These are phyloP conservation scores for Aspergillus quadricinctus DNA, from an alignment of 2,329 filamentous ascomycete species.

Conservation along the genomic window DNA sequence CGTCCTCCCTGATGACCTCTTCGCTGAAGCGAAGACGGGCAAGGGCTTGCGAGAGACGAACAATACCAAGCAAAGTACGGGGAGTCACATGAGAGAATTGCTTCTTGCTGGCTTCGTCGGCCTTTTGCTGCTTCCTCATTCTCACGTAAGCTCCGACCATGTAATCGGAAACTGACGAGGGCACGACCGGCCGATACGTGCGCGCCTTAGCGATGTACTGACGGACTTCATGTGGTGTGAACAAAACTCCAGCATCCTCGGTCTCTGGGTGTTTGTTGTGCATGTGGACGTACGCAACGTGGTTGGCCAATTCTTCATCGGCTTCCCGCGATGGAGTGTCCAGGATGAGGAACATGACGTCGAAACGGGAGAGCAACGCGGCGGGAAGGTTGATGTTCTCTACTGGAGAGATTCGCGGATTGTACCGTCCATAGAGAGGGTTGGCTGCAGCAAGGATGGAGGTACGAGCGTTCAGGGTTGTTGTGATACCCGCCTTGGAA, in stretches of 20 bases:
- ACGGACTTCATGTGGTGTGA: conserved; percentile 87
- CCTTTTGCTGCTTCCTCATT: conserved; percentile 85
- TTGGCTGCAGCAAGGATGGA: conserved; percentile 96
- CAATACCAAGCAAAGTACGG: conserved; percentile 84
- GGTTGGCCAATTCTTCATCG: conserved; percentile 89
- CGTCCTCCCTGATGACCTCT: conserved; percentile 82
- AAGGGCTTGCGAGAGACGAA: conserved; percentile 89
- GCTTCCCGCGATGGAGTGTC: conserved; percentile 86
- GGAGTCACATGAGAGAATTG: conserved; percentile 93
- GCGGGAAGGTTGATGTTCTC: conserved; percentile 99
- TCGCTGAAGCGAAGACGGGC: conserved; percentile 86
- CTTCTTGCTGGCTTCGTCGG: conserved; percentile 84
- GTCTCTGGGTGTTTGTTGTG: conserved; percentile 86
- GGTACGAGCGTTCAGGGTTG: conserved; percentile 90
- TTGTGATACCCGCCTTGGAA: conserved; percentile 90
- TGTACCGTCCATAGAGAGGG: conserved; percentile 95
- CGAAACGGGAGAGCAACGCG: conserved; percentile 92
- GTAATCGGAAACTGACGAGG: conserved; percentile 84
- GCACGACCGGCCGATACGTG: conserved; percentile 80
- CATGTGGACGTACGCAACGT: conserved; percentile 97
- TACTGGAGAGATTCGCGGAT: conserved; percentile 91
- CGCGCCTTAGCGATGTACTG: conserved; percentile 93
- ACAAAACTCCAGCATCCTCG: conserved; percentile 65
- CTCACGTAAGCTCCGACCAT: conserved; percentile 96
- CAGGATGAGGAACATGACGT: conserved; percentile 92